Conservation (phyloP, 2,329 filamentous ascomycete species). For the Fonsecaea monophora region DNA sequence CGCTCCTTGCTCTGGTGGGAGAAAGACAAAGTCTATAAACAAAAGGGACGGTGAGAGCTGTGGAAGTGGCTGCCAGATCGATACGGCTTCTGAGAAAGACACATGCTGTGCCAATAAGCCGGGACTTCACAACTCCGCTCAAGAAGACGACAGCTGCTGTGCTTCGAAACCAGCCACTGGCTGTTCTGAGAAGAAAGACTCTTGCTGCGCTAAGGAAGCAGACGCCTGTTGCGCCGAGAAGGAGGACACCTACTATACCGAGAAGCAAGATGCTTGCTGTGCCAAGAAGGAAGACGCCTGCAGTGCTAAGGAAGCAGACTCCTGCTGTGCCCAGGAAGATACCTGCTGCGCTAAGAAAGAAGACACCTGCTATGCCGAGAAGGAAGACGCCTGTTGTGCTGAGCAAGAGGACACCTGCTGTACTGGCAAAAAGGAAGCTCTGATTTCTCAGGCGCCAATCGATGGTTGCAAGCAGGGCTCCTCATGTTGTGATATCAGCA, state of each 20-base stretch:
- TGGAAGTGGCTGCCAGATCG: neutral
- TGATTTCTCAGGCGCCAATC: neutral
- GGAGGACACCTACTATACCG: neutral
- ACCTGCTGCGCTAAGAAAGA: neutral
- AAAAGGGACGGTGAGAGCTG: neutral
- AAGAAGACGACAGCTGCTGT: too few species aligned
- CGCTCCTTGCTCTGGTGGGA: neutral
- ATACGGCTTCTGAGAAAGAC: neutral
- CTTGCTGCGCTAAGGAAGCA: neutral
- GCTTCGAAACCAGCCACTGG: neutral
- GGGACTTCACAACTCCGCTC: too few species aligned
- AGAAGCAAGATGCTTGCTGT: neutral
- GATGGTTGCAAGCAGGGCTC: neutral
- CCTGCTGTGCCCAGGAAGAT: neutral
- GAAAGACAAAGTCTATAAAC: neutral
- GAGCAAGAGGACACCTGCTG: neutral
- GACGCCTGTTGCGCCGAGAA: neutral
- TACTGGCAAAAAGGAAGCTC: neutral
- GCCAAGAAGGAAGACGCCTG: neutral
- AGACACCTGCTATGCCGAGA: neutral
- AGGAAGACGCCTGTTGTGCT: neutral
- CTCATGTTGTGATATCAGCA: neutral
- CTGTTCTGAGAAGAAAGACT: neutral
- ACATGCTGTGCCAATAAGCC: too few species aligned
- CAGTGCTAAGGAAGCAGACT: neutral